phyloP scores from a whole-genome alignment of 768 basidiomycete species.

The Boletales sp. region DNA sequence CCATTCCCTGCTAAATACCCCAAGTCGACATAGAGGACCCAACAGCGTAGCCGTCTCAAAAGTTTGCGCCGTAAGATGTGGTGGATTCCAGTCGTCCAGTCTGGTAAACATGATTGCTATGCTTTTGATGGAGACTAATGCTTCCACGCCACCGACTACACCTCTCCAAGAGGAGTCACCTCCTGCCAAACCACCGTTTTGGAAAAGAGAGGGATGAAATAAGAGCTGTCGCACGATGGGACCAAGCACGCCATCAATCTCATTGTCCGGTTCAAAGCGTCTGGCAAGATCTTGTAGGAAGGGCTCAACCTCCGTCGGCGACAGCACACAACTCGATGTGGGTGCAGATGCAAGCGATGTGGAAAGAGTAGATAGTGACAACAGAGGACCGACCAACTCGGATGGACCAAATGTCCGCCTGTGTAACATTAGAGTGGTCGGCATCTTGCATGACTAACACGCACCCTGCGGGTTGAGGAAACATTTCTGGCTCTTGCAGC shows the following conservation, averaged over 20 bases:
- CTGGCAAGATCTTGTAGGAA: conserved; percentile 82
- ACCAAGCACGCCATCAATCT: conserved; percentile 75
- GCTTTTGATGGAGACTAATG: conserved; percentile 74
- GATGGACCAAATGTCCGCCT: conserved; percentile 71
- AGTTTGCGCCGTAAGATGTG: conserved; percentile 49
- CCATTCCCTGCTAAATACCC: conserved; percentile 88
- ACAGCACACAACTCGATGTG: conserved; percentile 47
- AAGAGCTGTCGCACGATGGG: conserved; percentile 62
- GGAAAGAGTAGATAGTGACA: conserved; percentile 67
- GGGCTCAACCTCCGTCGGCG: conserved; percentile 65
- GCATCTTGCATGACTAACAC: conserved; percentile 17
- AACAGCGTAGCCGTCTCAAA: conserved; percentile 70
- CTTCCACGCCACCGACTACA: conserved; percentile 75
- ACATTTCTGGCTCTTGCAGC: conserved; percentile 92
- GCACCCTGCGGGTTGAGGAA: conserved; percentile 81
- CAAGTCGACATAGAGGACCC: conserved; percentile 81
- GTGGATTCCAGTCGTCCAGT: conserved; percentile 71
- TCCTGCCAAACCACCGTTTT: conserved; percentile 67
- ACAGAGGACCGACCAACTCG: conserved; percentile 80
- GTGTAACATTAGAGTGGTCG: conserved; percentile 3
- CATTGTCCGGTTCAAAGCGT: conserved; percentile 77
- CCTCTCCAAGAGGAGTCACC: conserved; percentile 84
- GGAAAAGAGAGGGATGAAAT: conserved; percentile 60
- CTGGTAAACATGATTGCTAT: conserved; percentile 79
- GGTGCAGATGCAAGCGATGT: conserved; percentile 57